A percentile compares a stretch with the other conserved stretches of the same genome.
These are phyloP conservation scores for Spiromastix sp. DNA, from an alignment of 2,329 filamentous ascomycete species.

Conservation along the genomic window DNA sequence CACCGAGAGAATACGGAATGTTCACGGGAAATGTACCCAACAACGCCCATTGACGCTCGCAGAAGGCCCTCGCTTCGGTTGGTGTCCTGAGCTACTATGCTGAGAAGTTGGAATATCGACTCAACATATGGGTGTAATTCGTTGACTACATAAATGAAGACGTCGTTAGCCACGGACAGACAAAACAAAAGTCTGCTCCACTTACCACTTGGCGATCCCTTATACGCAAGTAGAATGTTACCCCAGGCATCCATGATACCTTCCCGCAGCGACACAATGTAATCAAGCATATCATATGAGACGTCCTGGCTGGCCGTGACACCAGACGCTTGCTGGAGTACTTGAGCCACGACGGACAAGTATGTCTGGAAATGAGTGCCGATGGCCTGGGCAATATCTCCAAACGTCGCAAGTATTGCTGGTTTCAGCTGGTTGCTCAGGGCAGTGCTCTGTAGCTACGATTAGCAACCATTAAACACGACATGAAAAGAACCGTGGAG, in stretches of 20 bases:
- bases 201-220: conserved; percentile 44
- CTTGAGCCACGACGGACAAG: conserved; percentile 80
- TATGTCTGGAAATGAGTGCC: conserved; percentile 88
- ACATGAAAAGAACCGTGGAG: conserved; percentile 3
- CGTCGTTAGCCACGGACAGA: neutral
- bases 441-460: conserved; percentile 55
- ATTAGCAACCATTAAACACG: conserved; percentile 20
- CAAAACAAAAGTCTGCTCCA: conserved; percentile 1
- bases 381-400: conserved; percentile 93
- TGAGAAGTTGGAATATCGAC: conserved; percentile 78
- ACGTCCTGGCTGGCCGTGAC: conserved; percentile 71
- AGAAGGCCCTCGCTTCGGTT: conserved; percentile 88
- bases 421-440: conserved; percentile 96
- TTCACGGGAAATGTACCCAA: conserved; percentile 82
- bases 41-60: conserved; percentile 91
- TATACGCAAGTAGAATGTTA: conserved; percentile 91
- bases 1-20: no score
- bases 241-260: conserved; percentile 99
- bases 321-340: conserved; percentile 82
- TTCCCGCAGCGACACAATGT: conserved; percentile 86
- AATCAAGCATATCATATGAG: conserved; percentile 92
- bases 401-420: conserved; percentile 94
- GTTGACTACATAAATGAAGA: conserved; percentile 42
- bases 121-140: conserved; percentile 67
- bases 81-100: conserved; percentile 66